Evolutionary conservation across 2,329 filamentous ascomycete species (phyloP), one percentile per base, ranked within the genome.

Genomic region (Verticillium klebahnii): DNA sequence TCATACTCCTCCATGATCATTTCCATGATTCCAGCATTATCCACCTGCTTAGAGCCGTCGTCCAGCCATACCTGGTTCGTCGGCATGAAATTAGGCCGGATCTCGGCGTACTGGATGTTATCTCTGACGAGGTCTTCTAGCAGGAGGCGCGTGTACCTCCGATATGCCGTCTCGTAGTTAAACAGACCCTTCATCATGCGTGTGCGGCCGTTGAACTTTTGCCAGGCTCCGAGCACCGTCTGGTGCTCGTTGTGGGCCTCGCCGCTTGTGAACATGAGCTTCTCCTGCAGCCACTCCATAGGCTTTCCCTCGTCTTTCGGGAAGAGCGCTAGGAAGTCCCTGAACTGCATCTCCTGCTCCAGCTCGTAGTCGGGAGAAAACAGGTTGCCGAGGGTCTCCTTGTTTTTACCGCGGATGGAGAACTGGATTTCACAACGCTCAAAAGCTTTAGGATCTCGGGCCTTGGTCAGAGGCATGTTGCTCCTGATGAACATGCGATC

Each of bases 171-270:
- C 69, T 86, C 82, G 67, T 90, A 90, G 69, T 88, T 89, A 68
- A 90, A 82, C 0, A 91, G 77, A 0, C 89, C 89, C 69, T 91
- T 91, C 82, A 91, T 90, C 77, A 89, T 88, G 58, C 87, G 81
- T 3, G 89, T 91, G 4, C 87, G 81, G 57, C 83, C 81, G 65
- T 90, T 90, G 72, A 92, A 93, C 67, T 81, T 82, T 62, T 80
- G 76, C 84, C 84, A 87, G 7, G 81, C 79, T 7, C 82, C 83
- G 56, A 64, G 68, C 15, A 77, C 73, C 7, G 82, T 84, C 64
- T 85, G 82, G 1, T 77, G 69, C 50, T 74, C 68, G 34, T 79
- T 75, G 67, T 90, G 82, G 0, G 85, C 81, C 69, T 91, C 87
- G 5, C 84, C 75, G 64, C 85, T 82, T 37, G 80, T 75, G 55